Conservation (phyloP, 2,329 filamentous ascomycete genomes). For the Diaporthe nobilis region DNA sequence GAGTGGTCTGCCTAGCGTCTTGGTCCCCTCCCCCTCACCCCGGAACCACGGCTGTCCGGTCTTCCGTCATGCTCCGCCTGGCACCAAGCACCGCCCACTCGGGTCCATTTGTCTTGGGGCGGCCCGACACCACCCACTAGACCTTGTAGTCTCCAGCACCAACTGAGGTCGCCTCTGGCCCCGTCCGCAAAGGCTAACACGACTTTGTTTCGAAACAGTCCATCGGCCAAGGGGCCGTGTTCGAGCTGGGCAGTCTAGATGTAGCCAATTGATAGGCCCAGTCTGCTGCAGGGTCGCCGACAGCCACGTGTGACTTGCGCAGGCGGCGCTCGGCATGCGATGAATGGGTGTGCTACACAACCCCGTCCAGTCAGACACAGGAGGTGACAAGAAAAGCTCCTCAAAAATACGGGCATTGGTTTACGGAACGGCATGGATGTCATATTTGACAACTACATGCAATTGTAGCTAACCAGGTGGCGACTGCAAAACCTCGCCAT, state of each 20-base stretch:
- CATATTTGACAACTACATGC: background rate
- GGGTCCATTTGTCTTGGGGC: conserved; percentile 14
- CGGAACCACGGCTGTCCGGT: conserved; percentile 32
- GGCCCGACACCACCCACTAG: conserved; percentile 4
- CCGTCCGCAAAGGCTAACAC: background rate
- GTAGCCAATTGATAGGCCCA: background rate
- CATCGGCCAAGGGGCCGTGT: background rate
- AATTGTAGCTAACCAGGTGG: background rate
- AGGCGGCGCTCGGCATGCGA: conserved; percentile 1
- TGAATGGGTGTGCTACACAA: background rate
- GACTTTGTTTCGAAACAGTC: conserved; percentile 28
- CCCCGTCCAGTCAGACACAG: background rate
- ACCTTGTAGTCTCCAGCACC: background rate
- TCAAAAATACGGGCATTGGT: background rate
- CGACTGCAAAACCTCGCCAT: no score
- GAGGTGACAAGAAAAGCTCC: background rate
- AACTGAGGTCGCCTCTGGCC: background rate
- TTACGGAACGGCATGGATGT: background rate
- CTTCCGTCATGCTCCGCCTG: conserved; percentile 17
- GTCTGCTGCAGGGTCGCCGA: background rate
- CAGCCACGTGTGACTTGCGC: background rate
- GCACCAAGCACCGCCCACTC: conserved; percentile 13
- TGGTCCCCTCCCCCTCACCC: background rate
- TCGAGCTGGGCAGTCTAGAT: background rate
- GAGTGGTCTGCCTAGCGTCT: conserved; percentile 2